Evolutionary conservation across 2,329 filamentous ascomycete genomes (phyloP), one percentile per base, ranked within the genome.

Genomic region (Dactylellina leptospora): DNA sequence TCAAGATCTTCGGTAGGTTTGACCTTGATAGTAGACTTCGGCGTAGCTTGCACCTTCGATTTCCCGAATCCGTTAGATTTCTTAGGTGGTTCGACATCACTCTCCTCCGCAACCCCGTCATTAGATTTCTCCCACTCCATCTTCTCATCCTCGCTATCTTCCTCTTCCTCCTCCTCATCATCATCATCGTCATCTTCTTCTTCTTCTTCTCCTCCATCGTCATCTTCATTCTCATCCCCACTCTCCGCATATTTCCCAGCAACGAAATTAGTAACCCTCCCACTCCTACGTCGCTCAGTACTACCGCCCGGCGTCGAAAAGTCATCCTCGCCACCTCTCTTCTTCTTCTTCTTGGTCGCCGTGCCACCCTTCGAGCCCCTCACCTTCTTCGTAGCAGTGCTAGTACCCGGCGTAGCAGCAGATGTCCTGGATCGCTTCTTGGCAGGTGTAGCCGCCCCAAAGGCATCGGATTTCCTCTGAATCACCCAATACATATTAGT

Each of bases 161-260:
- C 48, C 16, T 82, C 80, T 56, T 82, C 80, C 22, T 71, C 48
- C 55, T 54, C 68, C 44, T 71, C 55, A 1, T 78, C 76, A 53
- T 78, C 76, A 30, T 80, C 76, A n/a, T 73, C 74, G 8, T 74
- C 59, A 16, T 74, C 48, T 18, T 82, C 80, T 56, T 82, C 80
- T 40, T 78, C 75, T 51, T 82, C 81, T 18, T 81, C 81, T 33
- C 82, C 81, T 30, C 74, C 71, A 76, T 74, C 79, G 80, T 80
- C 62, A 80, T 80, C 64, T 48, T 80, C 81, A 40, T 80, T 82
- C 38, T 78, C 81, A 50, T 81, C 80, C 56, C 80, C 80, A 33
- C 78, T 74, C 61, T 81, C 80, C 11, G 74, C 76, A 68, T 81
- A 81, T 9, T 64, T 77, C 66, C 78, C 79, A n/a, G 61, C 61